phyloP scores from a whole-genome alignment of 2,329 filamentous ascomycete species.

The Aspergillus tamarii region DNA sequence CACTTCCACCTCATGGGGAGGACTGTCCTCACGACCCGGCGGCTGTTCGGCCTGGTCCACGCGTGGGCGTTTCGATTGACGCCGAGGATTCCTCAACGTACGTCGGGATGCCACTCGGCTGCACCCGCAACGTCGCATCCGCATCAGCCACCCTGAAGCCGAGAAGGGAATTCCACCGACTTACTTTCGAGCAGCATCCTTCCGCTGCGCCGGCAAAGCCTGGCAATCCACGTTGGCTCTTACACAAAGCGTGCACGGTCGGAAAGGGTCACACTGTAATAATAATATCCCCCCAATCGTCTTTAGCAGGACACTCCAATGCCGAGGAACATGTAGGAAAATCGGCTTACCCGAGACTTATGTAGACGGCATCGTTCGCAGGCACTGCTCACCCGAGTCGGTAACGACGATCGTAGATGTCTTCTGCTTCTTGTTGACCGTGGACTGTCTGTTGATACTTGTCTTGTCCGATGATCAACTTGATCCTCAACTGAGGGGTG shows the following conservation, averaged over 20 bases:
- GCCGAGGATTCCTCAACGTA: background rate
- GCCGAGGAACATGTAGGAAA: background rate
- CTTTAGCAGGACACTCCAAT: background rate
- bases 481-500: too few species aligned
- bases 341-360: conserved; percentile 31
- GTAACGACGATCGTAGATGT: conserved; percentile 12
- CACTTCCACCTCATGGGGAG: background rate
- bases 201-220: conserved; percentile 12
- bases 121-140: background rate
- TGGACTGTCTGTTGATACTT: background rate
- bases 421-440: background rate
- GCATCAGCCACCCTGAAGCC: background rate
- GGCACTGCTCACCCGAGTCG: conserved; percentile 33
- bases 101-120: conserved; percentile 5
- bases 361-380: conserved; percentile 36
- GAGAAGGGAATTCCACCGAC: background rate
- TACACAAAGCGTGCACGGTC: conserved; percentile 39
- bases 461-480: background rate
- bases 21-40: background rate
- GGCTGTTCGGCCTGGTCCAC: background rate
- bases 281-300: background rate
- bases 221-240: conserved; percentile 31
- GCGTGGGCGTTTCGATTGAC: background rate
- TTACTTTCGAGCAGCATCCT: conserved; percentile 16
- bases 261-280: conserved; percentile 35